These are phyloP conservation scores for Backusella sp. DNA, from an alignment of 192 early-diverging fungal species.

Conservation along the genomic window DNA sequence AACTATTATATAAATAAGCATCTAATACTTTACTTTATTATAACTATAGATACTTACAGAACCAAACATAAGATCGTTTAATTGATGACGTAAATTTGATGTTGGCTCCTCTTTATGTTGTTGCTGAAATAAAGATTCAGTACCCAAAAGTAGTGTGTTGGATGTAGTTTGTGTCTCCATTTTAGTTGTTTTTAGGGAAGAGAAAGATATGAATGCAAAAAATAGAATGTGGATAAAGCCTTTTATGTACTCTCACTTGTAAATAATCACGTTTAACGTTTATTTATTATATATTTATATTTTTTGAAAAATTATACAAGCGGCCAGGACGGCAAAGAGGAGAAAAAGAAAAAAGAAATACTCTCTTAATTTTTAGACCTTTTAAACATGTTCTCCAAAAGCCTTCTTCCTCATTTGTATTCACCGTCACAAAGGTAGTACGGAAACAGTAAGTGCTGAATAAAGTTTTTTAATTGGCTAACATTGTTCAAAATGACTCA, in stretches of 20 bases:
- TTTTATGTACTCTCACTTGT: neutral
- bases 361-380: neutral
- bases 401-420: neutral
- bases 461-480: neutral
- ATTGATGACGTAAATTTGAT: slow-evolving; percentile 19
- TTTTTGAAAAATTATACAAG: neutral
- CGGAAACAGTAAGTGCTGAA: neutral
- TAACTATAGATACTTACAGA: slow-evolving; percentile 17
- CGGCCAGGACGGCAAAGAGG: neutral
- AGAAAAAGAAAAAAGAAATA: neutral
- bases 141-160: neutral
- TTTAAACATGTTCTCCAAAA: neutral
- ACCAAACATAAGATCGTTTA: slow-evolving; percentile 34
- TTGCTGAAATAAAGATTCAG: neutral
- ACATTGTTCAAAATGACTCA: neutral
- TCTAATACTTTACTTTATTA: neutral
- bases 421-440: slow-evolving; percentile 1
- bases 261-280: neutral
- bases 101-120: slow-evolving; percentile 2
- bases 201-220: neutral
- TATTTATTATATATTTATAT: neutral
- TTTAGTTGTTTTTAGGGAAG: neutral
- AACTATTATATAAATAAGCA: slow-evolving; percentile 44
- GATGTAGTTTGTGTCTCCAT: slow-evolving; percentile 1
- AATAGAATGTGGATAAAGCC: neutral